Evolutionary conservation across 2,329 filamentous ascomycete genomes (phyloP), one percentile per base, ranked within the genome.

Genomic region (Teratosphaeria gauchensis): DNA sequence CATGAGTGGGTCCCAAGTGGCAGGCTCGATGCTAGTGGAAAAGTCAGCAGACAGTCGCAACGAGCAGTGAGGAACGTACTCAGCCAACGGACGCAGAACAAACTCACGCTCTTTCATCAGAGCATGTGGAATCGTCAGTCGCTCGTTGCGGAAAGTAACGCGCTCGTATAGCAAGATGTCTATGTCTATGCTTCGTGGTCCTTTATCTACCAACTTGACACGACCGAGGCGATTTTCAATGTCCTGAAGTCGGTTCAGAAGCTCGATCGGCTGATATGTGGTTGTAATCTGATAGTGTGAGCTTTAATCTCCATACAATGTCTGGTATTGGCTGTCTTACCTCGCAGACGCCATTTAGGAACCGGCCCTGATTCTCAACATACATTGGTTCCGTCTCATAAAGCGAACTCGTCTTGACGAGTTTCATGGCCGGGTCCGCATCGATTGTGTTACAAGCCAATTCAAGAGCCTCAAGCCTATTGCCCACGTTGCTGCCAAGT

Each of bases 311-410:
- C n/a, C n/a, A n/a, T n/a, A n/a, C n/a, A n/a, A n/a, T n/a, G n/a
- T n/a, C n/a, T n/a, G n/a, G n/a, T n/a, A n/a, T n/a, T n/a, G n/a
- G n/a, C n/a, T n/a, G n/a, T n/a, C n/a, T n/a, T 73, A 95, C 91
- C 84, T 95, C 89, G 73, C 90, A 96, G 59, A 86, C 92, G 21
- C 91, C 94, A 71, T 99, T 99, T 54, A 96, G 77, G 70, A 99
- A 99, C 32, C 84, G 83, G 62, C 86, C 85, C 73, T 99, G 94
- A 63, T 96, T 88, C 62, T 88, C 77, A 63, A 96, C 88, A 74
- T 99, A 99, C 94, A 99, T 99, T 24, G 94, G 90, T 66, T 90
- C 85, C 3, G 92, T 99, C 76, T 97, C 91, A 82, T 94, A 99
- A 2, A 99, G 78, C 61, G 85, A 87, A 72, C 92, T 97, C 0